Evolutionary conservation across 306 rosid genomes (phyloP).

Genomic region (Rosa rugosa): DNA sequence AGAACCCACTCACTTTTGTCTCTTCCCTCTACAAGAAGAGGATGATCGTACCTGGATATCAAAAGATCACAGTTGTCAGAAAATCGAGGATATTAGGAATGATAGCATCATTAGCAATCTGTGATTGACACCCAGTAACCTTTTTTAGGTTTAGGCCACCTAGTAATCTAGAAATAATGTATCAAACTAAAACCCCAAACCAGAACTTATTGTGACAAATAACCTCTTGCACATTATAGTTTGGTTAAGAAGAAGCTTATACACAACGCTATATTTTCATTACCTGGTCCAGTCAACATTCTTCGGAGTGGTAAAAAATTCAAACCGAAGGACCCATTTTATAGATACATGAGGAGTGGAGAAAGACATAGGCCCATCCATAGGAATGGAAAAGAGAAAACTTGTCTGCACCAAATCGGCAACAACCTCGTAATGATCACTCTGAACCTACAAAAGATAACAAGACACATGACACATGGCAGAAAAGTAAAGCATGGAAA

Average conservation of each 20-base stretch:
- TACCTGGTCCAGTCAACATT: slow-evolving; percentile 86
- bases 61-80: slow-evolving; percentile 1
- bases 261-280: slow-evolving; percentile 23
- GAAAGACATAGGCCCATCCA: slow-evolving; percentile 99
- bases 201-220: not conserved
- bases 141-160: not conserved
- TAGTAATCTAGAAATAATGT: not conserved
- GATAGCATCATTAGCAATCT: not conserved
- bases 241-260: not conserved
- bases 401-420: slow-evolving; percentile 94
- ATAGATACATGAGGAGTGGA: slow-evolving; percentile 91
- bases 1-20: slow-evolving; percentile 94
- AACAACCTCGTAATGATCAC: slow-evolving; percentile 96
- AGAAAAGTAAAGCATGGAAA: slow-evolving; percentile 21
- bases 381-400: slow-evolving; percentile 94
- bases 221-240: not conserved
- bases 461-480: slow-evolving; percentile 13
- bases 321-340: slow-evolving; percentile 96
- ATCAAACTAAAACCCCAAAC: not conserved
- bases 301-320: slow-evolving; percentile 89
- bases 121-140: not conserved
- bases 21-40: slow-evolving; percentile 85
- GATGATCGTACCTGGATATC: slow-evolving; percentile 79
- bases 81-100: slow-evolving; percentile 8
- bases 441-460: slow-evolving; percentile 68